phyloP scores from a whole-genome alignment of 2,329 filamentous ascomycete species.

The Calonectria ilicicola region DNA sequence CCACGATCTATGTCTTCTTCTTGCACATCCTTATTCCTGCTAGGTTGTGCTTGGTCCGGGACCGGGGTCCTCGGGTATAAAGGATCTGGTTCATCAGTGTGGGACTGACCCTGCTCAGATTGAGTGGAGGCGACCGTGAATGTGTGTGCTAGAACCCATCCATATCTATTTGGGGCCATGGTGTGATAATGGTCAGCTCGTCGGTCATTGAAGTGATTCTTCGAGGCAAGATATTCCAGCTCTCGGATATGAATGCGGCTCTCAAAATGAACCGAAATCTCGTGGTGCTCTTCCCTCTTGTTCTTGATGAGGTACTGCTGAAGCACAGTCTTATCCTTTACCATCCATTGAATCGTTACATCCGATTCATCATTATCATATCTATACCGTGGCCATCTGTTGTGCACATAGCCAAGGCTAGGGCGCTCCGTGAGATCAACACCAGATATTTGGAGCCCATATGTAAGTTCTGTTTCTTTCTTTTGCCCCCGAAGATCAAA shows the following conservation, averaged over 20 bases:
- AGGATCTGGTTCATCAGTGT: background rate
- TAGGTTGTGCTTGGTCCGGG: too few relatives aligned
- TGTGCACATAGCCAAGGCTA: background rate
- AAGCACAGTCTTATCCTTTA: background rate
- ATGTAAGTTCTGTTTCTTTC: background rate
- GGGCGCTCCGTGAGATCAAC: background rate
- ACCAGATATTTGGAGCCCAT: background rate
- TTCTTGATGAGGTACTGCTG: background rate
- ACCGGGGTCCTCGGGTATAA: fast-evolving
- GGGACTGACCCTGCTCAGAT: background rate
- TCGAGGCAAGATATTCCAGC: background rate
- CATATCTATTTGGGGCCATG: background rate
- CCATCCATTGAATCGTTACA: background rate
- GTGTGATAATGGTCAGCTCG: background rate
- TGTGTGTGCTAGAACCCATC: background rate
- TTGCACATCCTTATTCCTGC: fast-evolving
- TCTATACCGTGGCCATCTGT: background rate
- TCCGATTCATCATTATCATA: background rate
- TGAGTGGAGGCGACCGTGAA: background rate
- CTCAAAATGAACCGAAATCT: background rate
- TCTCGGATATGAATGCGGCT: background rate
- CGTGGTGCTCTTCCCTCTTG: background rate
- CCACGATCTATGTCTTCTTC: background rate
- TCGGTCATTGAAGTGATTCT: background rate
- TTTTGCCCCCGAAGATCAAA: background rate